A percentile compares a stretch with the other conserved stretches of the same genome.
Evolutionary conservation across 2,329 filamentous ascomycete genomes (phyloP).

Genomic region (Ophiostoma fasciatum): DNA sequence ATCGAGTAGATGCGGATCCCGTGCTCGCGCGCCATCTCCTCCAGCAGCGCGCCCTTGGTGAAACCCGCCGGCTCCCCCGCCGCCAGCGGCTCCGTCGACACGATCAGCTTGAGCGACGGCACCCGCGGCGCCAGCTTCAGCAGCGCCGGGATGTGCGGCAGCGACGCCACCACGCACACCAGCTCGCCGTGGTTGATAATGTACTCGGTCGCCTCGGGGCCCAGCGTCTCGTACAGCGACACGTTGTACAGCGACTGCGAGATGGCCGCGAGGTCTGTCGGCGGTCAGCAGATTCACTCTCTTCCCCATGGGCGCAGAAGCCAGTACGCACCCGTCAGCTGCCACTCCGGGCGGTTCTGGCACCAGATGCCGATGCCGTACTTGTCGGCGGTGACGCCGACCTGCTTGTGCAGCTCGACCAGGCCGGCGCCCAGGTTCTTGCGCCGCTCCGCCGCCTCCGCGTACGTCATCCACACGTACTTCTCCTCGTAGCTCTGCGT

Average conservation of each 20-base stretch:
- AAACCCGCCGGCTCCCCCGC: slow-evolving; percentile 60
- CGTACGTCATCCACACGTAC: slow-evolving; percentile 75
- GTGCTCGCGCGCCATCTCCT: slow-evolving; percentile 55
- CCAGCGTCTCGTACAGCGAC: slow-evolving; percentile 91
- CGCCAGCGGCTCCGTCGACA: slow-evolving; percentile 73
- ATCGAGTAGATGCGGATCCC: slow-evolving; percentile 72
- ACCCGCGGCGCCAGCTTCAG: slow-evolving; percentile 65
- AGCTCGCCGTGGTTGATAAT: slow-evolving; percentile 86
- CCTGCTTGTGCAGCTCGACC: slow-evolving; percentile 62
- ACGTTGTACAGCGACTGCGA: slow-evolving; percentile 82
- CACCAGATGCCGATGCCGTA: slow-evolving; percentile 75
- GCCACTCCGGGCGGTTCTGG: slow-evolving; percentile 80
- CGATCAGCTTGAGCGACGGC: slow-evolving; percentile 71
- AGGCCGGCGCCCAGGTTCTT: slow-evolving; percentile 77
- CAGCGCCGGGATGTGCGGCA: slow-evolving; percentile 68
- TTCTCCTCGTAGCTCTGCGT: slow-evolving; percentile 59
- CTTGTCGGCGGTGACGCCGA: slow-evolving; percentile 50
- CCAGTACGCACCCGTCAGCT: slow-evolving; percentile 49
- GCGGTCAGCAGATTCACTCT: neutral
- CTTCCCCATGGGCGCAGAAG: too few relatives aligned
- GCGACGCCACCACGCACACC: slow-evolving; percentile 58
- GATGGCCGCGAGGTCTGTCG: slow-evolving; percentile 66
- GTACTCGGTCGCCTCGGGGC: slow-evolving; percentile 80
- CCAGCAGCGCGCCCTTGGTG: slow-evolving; percentile 68
- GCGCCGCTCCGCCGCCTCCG: slow-evolving; percentile 61